Conservation (phyloP, 2,329 filamentous ascomycete genomes). For the Aspergillus fructus region DNA sequence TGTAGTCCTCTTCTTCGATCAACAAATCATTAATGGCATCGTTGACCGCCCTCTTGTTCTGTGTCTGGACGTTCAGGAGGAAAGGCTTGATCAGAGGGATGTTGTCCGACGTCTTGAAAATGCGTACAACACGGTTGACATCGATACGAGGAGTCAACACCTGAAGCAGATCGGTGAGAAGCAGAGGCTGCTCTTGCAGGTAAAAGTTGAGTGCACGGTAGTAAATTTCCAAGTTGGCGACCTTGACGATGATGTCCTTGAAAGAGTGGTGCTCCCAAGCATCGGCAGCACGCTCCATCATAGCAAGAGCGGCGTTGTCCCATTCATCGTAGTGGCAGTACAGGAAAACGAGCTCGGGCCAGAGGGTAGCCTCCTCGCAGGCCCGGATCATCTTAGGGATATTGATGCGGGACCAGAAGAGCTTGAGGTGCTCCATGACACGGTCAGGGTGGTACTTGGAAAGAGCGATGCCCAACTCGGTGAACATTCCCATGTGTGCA, state of each 20-base stretch:
- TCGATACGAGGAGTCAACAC: conserved; percentile 90
- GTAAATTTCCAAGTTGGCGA: conserved; percentile 97
- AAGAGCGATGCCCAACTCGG: conserved; percentile 83
- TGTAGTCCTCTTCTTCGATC: conserved; percentile 99
- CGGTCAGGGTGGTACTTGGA: conserved; percentile 94
- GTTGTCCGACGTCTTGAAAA: conserved; percentile 98
- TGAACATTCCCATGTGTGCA: conserved; percentile 97
- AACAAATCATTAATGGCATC: conserved; percentile 96
- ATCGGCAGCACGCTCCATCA: conserved; percentile 96
- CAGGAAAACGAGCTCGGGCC: conserved; percentile 96
- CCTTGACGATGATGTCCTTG: conserved; percentile 98
- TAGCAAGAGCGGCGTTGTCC: conserved; percentile 93
- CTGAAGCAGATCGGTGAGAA: conserved; percentile 93
- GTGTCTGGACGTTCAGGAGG: conserved; percentile 89
- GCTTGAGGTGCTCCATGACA: conserved; percentile 96
- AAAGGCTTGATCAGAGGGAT: conserved; percentile 98
- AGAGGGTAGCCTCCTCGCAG: conserved; percentile 90
- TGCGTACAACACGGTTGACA: conserved; percentile 97
- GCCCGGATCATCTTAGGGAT: conserved; percentile 95
- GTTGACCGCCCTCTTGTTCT: conserved; percentile 98
- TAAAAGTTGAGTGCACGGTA: conserved; percentile 97
- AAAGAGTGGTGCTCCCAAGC: conserved; percentile 99
- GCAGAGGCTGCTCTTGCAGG: conserved; percentile 90
- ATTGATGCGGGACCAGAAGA: conserved; percentile 98
- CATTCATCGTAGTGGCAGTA: conserved; percentile 99